phyloP scores from a whole-genome alignment of 305 asterid genomes.

The Coffea humblotiana region DNA sequence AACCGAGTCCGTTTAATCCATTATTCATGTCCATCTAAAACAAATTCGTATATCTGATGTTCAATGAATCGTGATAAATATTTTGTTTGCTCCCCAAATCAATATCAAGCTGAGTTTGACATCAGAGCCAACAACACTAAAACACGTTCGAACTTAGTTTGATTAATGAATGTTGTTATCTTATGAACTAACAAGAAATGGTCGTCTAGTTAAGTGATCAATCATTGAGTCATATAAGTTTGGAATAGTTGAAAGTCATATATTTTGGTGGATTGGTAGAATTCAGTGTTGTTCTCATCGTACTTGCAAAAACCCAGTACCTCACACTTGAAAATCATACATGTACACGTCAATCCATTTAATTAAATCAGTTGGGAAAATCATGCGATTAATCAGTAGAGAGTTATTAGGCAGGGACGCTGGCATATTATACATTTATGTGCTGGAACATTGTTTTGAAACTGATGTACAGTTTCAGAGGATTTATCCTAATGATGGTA shows the following conservation, averaged over 20 bases:
- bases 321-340: background rate
- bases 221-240: background rate
- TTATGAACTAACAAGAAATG: background rate
- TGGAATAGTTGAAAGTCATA: background rate
- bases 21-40: background rate
- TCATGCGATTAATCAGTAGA: background rate
- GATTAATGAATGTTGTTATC: background rate
- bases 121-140: too few species aligned
- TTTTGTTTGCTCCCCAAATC: background rate
- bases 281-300: background rate
- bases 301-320: background rate
- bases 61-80: background rate
- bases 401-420: background rate
- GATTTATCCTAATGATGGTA: background rate
- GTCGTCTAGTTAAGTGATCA: background rate
- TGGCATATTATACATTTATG: background rate
- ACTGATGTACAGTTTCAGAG: conserved; percentile 15
- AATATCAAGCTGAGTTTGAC: background rate
- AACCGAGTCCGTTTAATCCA: background rate
- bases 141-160: background rate
- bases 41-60: background rate
- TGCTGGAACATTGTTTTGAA: background rate
- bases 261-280: background rate
- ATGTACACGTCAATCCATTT: background rate
- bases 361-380: background rate